Evolutionary conservation across 345 rosid genomes (phyloP).

Genomic region (Syzygium aromaticum): DNA sequence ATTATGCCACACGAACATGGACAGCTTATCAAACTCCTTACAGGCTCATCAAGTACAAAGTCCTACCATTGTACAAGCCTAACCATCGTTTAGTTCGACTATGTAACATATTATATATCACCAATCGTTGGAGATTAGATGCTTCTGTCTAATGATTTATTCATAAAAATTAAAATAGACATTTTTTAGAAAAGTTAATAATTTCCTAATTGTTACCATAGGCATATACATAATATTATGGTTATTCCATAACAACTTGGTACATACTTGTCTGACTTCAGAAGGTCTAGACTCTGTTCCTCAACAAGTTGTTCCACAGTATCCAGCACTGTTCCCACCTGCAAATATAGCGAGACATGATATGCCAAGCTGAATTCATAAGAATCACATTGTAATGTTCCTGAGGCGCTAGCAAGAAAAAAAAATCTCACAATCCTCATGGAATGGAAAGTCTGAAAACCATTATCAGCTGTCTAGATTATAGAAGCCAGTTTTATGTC

Average conservation of each 20-base stretch:
- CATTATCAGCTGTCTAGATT: not conserved
- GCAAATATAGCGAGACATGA: not conserved
- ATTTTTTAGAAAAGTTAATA: not conserved
- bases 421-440: not conserved
- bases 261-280: slow-evolving; percentile 59
- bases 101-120: not conserved
- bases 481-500: not conserved
- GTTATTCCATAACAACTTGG: not conserved
- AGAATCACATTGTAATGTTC: not conserved
- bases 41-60: not conserved
- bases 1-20: not conserved
- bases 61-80: not conserved
- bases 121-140: not conserved
- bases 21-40: not conserved
- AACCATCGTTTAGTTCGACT: not conserved
- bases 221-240: not conserved
- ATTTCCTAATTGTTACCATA: not conserved
- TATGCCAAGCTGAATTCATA: not conserved
- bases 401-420: not conserved
- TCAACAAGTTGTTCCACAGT: slow-evolving; percentile 61
- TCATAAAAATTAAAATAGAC: not conserved
- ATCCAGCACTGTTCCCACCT: slow-evolving; percentile 69
- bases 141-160: not conserved
- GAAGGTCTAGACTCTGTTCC: slow-evolving; percentile 63
- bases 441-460: not conserved